These are phyloP conservation scores for Saturnispora galanensis DNA, from an alignment of 805 yeast genomes.

Conservation along the genomic window DNA sequence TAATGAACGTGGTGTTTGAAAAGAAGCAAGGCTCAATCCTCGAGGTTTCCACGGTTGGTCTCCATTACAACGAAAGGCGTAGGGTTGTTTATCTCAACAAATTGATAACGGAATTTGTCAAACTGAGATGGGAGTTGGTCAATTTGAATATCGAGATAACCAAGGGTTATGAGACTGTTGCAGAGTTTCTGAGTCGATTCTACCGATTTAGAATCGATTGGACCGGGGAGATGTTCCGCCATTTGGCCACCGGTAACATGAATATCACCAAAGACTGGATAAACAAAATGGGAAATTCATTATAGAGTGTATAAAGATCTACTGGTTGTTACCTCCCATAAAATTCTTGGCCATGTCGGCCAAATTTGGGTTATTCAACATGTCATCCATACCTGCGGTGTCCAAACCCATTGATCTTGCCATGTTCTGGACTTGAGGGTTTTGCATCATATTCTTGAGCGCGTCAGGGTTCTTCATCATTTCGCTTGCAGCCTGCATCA, in stretches of 20 bases:
- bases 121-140: constrained; percentile 33
- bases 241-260: constrained; percentile 22
- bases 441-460: constrained; percentile 62
- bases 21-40: neutral
- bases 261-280: neutral
- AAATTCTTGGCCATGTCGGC: constrained; percentile 63
- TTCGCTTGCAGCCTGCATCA: constrained; percentile 80
- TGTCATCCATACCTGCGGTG: constrained; percentile 46
- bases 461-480: constrained; percentile 84
- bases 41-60: constrained; percentile 1
- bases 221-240: constrained; percentile 29
- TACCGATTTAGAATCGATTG: constrained; percentile 40
- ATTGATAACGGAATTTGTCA: constrained; percentile 30
- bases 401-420: constrained; percentile 69
- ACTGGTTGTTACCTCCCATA: constrained; percentile 34
- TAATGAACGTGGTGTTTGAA: constrained; percentile 1
- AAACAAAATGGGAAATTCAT: neutral
- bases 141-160: constrained; percentile 39
- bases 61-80: constrained; percentile 41
- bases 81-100: constrained; percentile 38
- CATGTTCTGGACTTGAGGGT: constrained; percentile 87
- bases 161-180: constrained; percentile 48
- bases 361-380: constrained; percentile 76
- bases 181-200: constrained; percentile 53
- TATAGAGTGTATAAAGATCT: neutral